phyloP scores from a whole-genome alignment of 768 basidiomycete genomes.

The Auriscalpium vulgare region DNA sequence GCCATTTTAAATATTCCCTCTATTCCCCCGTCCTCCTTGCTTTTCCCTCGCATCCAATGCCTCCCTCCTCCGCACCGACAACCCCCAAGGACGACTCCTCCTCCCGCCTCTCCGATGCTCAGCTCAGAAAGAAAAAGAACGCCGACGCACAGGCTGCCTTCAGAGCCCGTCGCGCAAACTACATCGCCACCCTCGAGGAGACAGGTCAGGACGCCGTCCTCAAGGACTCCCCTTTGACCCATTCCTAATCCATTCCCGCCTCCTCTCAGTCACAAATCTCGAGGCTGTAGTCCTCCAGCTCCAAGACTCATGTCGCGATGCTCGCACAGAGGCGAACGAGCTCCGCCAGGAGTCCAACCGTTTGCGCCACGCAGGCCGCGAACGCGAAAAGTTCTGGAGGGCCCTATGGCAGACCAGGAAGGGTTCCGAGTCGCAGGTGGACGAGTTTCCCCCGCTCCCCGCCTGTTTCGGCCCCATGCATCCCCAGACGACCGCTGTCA shows the following conservation, averaged over 20 bases:
- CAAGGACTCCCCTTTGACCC: constrained; percentile 1
- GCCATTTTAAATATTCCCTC: constrained; percentile 24
- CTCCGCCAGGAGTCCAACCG: constrained; percentile 59
- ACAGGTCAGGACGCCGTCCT: constrained; percentile 36
- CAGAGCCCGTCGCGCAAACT: constrained; percentile 72
- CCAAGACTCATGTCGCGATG: constrained; percentile 71
- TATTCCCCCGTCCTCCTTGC: constrained; percentile 14
- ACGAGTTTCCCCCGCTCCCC: constrained; percentile 15
- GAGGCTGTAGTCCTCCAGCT: constrained; percentile 80
- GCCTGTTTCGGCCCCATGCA: constrained; percentile 17
- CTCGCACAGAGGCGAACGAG: constrained; percentile 51
- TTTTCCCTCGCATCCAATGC: constrained; percentile 19
- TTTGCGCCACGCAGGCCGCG: constrained; percentile 54
- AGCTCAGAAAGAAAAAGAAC: constrained; percentile 81
- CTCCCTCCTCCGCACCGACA: constrained; percentile 23
- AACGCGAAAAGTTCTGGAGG: constrained; percentile 70
- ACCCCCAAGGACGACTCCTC: constrained; percentile 27
- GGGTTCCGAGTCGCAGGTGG: constrained; percentile 17
- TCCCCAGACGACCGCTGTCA: constrained; percentile 17
- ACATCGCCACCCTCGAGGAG: constrained; percentile 82
- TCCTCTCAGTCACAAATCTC: constrained; percentile 61
- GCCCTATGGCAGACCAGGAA: constrained; percentile 62
- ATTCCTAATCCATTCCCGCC: constrained; percentile 8
- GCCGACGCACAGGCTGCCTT: constrained; percentile 87
- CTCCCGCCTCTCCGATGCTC: constrained; percentile 53